Base-by-base conservation (phyloP, 1,139 yeast genomes). In the Komagataea norvegica region DNA sequence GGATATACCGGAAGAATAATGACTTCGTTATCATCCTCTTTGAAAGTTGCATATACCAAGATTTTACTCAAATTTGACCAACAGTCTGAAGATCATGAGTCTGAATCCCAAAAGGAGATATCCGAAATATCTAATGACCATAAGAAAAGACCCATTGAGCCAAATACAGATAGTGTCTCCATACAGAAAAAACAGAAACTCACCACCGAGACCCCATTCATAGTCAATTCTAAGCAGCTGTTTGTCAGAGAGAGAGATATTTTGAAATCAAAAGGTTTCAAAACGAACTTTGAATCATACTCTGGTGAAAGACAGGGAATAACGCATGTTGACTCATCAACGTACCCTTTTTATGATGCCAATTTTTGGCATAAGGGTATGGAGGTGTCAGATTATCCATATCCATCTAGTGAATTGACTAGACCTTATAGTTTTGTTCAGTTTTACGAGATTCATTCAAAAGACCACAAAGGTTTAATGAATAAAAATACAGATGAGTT, bases 1-100 rank as follows among this genome's bases (percentile, higher is more conserved):
- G 94, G 94, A 0, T 82, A 79, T 54, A 71, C 76, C 24, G 87
- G 84, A 4, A 70, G 77, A 47, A 74, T 77, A 32, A 76, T 79
- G 74, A 79, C 86, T 19, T 79, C 88, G 17, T 61, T 82, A 37
- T 78, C 88, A 15, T 76, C 87, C 7, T 73, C 87, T 0, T 62
- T 85, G 42, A 77, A 82, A 52, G 61, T 75, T 1, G 74, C 84
- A 0, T 78, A 77, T 45, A 64, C 65, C 30, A 60, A 63, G 39
- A 54, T 66, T 10, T 19, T 33, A 29, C 13, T 31, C 18, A 19
- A 24, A 9, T 34, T 31, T 21, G 37, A 34, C 5, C n/a, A 29
- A 8, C 20, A 24, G 8, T 29, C 17, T 14, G 37, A 15, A 42
- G 38, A 35, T 35, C 33, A 21, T 11, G 28, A 15, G 25, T 13